Evolutionary conservation across 2,329 filamentous ascomycete genomes (phyloP), one percentile per base, ranked within the genome.

Genomic region (Atkinsonella hypoxylon): DNA sequence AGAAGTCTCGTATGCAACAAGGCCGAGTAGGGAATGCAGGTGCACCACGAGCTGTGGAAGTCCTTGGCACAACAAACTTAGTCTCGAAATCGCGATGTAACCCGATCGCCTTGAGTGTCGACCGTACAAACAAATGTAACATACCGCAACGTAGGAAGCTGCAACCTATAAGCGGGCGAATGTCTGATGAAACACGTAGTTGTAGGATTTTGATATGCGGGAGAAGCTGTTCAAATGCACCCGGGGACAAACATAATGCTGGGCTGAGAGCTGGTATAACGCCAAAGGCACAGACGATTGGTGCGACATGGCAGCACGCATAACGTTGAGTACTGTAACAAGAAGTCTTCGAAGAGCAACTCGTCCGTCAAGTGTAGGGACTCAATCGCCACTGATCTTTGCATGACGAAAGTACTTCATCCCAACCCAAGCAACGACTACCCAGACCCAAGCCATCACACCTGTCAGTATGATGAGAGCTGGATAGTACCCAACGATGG

Each of bases 351-450:
- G 15, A 36, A 36, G 34, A 36, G 7, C 34, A 26, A 8, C 26
- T 26, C 26, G 26, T 26, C 26, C 5, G 26, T 26, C 26, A 26
- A 26, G 26, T 26, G 8, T 26, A 7, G 26, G 26, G 26, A 26
- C 26, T 69, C 58, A 87, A 62, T 82, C 78, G 32, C 77, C 77
- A 51, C 72, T 79, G 53, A 97, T 94, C 71, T 95, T 95, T 34
- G 93, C 91, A 73, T 98, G 93, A 59, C 90, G 82, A 64, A 98
- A 98, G 67, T 97, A 97, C 67, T 98, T 98, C 91, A 98, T 97
- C 22, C 93, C 93, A 46, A 97, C 85, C 93, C 93, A 98, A 11
- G 94, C 93, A 52, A 94, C 83, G 12, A 95, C 82, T 17, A 97
- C 93, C 93, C 93, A 98, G 6, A 97, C 89, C 93, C 93, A 98